Evolutionary conservation across 2,329 filamentous ascomycete species (phyloP).

Genomic region (Sarocladium kiliense): DNA sequence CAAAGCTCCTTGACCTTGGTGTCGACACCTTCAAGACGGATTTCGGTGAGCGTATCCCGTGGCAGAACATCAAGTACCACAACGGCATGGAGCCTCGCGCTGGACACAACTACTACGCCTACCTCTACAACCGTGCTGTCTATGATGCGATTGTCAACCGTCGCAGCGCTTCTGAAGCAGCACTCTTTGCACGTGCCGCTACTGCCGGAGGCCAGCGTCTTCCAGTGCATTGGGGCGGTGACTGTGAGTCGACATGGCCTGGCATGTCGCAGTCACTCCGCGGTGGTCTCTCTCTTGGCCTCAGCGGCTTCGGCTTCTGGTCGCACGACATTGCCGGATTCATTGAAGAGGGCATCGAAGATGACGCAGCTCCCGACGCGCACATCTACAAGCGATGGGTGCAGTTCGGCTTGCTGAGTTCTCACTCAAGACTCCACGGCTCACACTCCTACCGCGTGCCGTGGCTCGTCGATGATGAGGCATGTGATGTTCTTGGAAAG

Average conservation of each 20-base stretch:
- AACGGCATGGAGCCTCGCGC: constrained; percentile 55
- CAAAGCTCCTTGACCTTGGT: constrained; percentile 60
- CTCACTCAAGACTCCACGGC: constrained; percentile 66
- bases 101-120: constrained; percentile 78
- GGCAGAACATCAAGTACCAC: constrained; percentile 59
- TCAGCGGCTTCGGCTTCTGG: constrained; percentile 65
- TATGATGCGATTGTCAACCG: constrained; percentile 58
- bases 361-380: constrained; percentile 43
- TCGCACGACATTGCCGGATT: constrained; percentile 68
- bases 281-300: constrained; percentile 57
- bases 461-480: constrained; percentile 61
- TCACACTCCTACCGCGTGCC: constrained; percentile 69
- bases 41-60: constrained; percentile 68
- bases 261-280: constrained; percentile 68
- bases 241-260: constrained; percentile 69
- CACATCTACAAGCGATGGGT: constrained; percentile 76
- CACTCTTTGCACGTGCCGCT: constrained; percentile 62
- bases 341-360: constrained; percentile 41
- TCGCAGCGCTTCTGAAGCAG: constrained; percentile 48
- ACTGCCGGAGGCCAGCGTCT: constrained; percentile 65
- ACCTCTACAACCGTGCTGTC: constrained; percentile 65
- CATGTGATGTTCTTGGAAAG: constrained; percentile 42
- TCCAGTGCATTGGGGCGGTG: constrained; percentile 68
- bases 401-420: constrained; percentile 67
- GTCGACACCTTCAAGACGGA: constrained; percentile 72